phyloP scores from a whole-genome alignment of 495 filamentous ascomycete genomes.

The Elaphomyces granulatus region DNA sequence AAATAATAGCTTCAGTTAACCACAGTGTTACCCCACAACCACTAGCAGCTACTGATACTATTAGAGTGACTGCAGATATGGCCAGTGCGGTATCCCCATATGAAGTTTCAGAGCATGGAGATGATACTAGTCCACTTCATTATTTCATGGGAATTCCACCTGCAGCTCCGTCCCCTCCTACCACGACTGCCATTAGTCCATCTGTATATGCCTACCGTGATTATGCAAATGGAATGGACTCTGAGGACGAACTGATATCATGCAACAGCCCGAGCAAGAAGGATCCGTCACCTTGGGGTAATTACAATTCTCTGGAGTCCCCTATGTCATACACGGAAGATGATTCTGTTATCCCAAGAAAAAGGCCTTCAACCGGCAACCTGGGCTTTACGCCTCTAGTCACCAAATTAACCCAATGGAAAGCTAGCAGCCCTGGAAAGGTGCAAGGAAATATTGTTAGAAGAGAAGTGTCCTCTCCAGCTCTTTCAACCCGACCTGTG shows the following conservation, averaged over 20 bases:
- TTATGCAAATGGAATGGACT: conserved; percentile 30
- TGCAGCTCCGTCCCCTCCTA: conserved; percentile 9
- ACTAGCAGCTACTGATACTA: not conserved
- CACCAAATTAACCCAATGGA: conserved; percentile 44
- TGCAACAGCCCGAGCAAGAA: conserved; percentile 12
- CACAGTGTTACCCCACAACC: not conserved
- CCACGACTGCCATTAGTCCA: conserved; percentile 1
- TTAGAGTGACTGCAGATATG: not conserved
- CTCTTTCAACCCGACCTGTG: conserved; percentile 7
- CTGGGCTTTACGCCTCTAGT: conserved; percentile 49
- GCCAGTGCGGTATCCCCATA: not conserved
- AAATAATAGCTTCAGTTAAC: no score
- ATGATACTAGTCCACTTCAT: not conserved
- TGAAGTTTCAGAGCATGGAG: not conserved
- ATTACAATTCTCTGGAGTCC: not conserved
- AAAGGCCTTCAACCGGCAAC: conserved; percentile 8
- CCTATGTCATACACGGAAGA: not conserved
- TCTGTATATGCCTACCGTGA: conserved; percentile 6
- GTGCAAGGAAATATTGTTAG: conserved; percentile 18
- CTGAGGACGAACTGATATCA: conserved; percentile 40
- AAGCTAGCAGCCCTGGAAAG: conserved; percentile 36
- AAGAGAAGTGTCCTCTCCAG: conserved; percentile 33
- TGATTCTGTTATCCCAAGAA: conserved; percentile 8
- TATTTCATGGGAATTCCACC: conserved; percentile 5
- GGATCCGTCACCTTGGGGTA: conserved; percentile 14